Base-by-base conservation (phyloP, 192 early-diverging fungal genomes). In the Backusella sp. region DNA sequence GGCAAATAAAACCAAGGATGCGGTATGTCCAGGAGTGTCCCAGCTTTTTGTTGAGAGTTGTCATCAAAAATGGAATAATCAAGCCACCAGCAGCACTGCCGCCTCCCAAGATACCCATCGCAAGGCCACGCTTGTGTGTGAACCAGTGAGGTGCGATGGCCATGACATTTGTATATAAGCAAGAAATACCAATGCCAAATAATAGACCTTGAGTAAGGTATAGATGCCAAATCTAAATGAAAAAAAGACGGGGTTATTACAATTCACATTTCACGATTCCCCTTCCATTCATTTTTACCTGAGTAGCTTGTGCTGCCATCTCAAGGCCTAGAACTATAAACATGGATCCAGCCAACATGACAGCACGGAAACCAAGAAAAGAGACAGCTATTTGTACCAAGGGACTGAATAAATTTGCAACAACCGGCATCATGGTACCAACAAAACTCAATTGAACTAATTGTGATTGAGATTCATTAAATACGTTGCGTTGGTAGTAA, bases 71-170 rank as follows among this genome's bases (percentile, higher is more conserved):
- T 3, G 88, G 82, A 73, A 93, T 79, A 26, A 87, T 83, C 7
- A 94, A 79, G 3, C 92, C 93, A 62, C 94, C 94, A 67, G 92
- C 75, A 17, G 92, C 94, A n/a, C 86, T 83, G 3, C 94, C 94
- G 35, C 91, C 70, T 41, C 81, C 82, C 34, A 86, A 79, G 42
- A 86, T 82, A 7, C 90, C 90, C 1, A 86, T 73, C 0, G 90
- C 90, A 26, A 88, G 56, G 0, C 86, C 88, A 44, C 88, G 82
- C 23, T 85, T 83, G 62, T 76, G 83, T 37, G 85, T 84, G 77
- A 88, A 89, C 87, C 87, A 89, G 77, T 86, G 87, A 17, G 88
- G 78, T 0, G 87, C 85, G 39, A 86, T 73, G 12, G 79, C 82
- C 52, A 79, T 79, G 4, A 69, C 68, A 7, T 52, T 79, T 0